These are phyloP conservation scores for Saccharomycopsis oosterbeekiorum DNA, from an alignment of 805 yeast species.

Conservation along the genomic window DNA sequence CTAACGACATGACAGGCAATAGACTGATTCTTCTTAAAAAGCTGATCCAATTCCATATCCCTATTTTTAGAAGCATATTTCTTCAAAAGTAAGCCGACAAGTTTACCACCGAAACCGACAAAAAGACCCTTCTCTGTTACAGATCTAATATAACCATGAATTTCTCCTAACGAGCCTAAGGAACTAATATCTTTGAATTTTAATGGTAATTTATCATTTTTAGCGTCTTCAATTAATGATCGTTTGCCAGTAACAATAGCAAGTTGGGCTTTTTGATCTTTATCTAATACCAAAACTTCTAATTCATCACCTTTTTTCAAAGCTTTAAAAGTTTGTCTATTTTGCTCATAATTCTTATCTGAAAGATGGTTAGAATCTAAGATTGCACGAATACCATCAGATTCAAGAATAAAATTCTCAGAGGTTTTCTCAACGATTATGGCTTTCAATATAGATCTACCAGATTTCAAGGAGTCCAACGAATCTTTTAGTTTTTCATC, in stretches of 20 bases:
- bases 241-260: slow-evolving; percentile 56
- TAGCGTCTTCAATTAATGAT: slow-evolving; percentile 58
- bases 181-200: slow-evolving; percentile 43
- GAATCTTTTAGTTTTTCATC: not conserved
- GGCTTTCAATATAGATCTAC: slow-evolving; percentile 51
- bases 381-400: slow-evolving; percentile 52
- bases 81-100: slow-evolving; percentile 77
- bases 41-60: slow-evolving; percentile 41
- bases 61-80: slow-evolving; percentile 52
- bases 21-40: slow-evolving; percentile 59
- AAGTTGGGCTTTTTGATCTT: slow-evolving; percentile 49
- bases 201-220: slow-evolving; percentile 43
- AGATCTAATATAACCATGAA: slow-evolving; percentile 71
- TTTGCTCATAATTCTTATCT: slow-evolving; percentile 67
- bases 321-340: slow-evolving; percentile 54
- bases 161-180: slow-evolving; percentile 30
- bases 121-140: slow-evolving; percentile 76
- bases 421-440: slow-evolving; percentile 64
- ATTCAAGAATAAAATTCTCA: slow-evolving; percentile 49
- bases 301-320: slow-evolving; percentile 50
- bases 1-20: slow-evolving; percentile 57
- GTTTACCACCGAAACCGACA: slow-evolving; percentile 66
- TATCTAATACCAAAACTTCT: slow-evolving; percentile 57
- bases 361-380: slow-evolving; percentile 65
- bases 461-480: slow-evolving; percentile 38